Evolutionary conservation across 129 eudicot genomes (phyloP).

Genomic region (Artemisia annua): DNA sequence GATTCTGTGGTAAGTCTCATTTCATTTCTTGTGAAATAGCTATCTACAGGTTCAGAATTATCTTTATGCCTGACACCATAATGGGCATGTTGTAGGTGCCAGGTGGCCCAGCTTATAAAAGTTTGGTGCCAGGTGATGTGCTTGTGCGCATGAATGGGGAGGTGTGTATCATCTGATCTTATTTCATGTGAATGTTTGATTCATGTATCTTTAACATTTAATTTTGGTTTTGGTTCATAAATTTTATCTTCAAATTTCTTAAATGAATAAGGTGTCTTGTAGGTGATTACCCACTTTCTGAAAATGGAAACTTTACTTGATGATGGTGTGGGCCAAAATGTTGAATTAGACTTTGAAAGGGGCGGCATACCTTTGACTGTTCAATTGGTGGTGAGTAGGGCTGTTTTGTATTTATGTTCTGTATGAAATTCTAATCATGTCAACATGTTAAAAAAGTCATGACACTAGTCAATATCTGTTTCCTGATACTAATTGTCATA

Average conservation of each 20-base stretch:
- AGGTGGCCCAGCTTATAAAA: conserved; percentile 89
- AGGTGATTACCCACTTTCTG: conserved; percentile 93
- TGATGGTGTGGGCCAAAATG: conserved; percentile 66
- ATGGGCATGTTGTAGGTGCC: conserved; percentile 69
- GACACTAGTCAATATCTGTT: background rate
- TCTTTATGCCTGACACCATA: conserved; percentile 5
- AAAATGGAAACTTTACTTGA: conserved; percentile 85
- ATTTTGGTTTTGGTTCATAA: conserved; percentile 8
- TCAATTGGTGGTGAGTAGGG: conserved; percentile 36
- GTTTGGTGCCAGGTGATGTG: conserved; percentile 91
- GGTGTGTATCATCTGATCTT: conserved; percentile 40
- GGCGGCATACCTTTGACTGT: conserved; percentile 80
- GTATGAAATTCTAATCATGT: background rate
- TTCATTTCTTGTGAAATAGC: conserved; percentile 17
- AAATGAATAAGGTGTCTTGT: conserved; percentile 22
- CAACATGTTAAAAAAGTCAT: conserved; percentile 3
- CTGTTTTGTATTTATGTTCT: conserved; percentile 7
- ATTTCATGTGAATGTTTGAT: background rate
- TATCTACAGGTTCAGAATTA: conserved; percentile 10
- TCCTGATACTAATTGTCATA: conserved; percentile 8
- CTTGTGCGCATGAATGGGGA: conserved; percentile 85
- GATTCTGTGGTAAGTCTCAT: conserved; percentile 80
- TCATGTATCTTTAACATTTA: background rate
- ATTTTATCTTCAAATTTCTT: conserved; percentile 13
- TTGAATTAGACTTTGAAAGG: conserved; percentile 84